Conservation (phyloP, 352 stramenopile genomes). For the Globisporangium nodosum region DNA sequence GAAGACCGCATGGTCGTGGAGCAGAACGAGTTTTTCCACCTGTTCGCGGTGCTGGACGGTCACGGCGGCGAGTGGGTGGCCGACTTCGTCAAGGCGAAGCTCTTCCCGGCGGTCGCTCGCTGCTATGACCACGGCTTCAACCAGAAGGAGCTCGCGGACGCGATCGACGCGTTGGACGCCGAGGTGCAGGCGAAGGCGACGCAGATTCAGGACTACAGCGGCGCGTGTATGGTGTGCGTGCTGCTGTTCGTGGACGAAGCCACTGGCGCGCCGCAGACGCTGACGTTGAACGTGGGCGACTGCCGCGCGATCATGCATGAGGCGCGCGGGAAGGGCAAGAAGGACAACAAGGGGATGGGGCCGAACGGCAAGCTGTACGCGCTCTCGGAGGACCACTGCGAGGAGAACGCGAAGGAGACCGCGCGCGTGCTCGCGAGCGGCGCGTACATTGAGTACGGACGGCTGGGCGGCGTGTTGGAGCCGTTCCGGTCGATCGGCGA, state of each 20-base stretch:
- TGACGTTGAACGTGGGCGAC: conserved; percentile 74
- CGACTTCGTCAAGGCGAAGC: conserved; percentile 44
- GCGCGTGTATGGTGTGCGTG: conserved; percentile 57
- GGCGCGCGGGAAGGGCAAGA: conserved; percentile 14
- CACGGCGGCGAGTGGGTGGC: conserved; percentile 57
- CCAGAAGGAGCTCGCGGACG: conserved; percentile 22
- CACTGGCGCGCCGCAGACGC: conserved; percentile 28
- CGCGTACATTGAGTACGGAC: conserved; percentile 59
- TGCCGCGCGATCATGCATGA: conserved; percentile 59
- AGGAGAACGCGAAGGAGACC: conserved; percentile 48
- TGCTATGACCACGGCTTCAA: conserved; percentile 35
- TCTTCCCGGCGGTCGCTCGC: conserved; percentile 39
- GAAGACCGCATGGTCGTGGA: conserved; percentile 60
- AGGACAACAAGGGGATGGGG: conserved; percentile 6
- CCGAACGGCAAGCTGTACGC: conserved; percentile 18
- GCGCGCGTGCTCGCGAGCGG: conserved; percentile 54
- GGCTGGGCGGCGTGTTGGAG: conserved; percentile 72
- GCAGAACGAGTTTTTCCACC: conserved; percentile 44
- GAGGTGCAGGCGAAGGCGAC: conserved; percentile 34
- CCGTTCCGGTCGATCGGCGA: conserved; percentile 84
- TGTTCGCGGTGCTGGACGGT: conserved; percentile 72
- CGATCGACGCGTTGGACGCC: conserved; percentile 43
- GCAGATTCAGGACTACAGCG: conserved; percentile 43
- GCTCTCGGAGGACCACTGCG: conserved; percentile 71
- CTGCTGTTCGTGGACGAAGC: conserved; percentile 40